These are phyloP conservation scores for Yamadazyma scolyti DNA, from an alignment of 805 yeast species.

Conservation along the genomic window DNA sequence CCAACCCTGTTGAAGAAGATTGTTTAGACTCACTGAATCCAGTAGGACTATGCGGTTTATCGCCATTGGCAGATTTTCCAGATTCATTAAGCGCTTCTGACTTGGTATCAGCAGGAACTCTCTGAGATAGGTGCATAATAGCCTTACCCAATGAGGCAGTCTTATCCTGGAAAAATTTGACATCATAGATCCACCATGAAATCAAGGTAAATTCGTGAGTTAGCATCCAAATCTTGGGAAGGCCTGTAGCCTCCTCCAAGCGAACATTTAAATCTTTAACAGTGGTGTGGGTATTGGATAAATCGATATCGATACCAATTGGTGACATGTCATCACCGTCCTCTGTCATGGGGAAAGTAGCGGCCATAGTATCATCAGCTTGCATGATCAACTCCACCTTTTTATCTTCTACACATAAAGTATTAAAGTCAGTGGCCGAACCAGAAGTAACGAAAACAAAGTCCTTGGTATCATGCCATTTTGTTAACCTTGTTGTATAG, in stretches of 20 bases:
- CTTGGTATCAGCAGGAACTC: no score
- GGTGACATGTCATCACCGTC: slow-evolving; percentile 68
- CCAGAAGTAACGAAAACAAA: slow-evolving; percentile 53
- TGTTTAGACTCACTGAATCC: no score
- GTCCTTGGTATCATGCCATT: slow-evolving; percentile 34
- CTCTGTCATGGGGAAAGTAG: slow-evolving; percentile 68
- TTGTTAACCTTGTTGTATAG: slow-evolving; percentile 37
- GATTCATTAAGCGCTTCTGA: no score
- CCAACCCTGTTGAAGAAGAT: no score
- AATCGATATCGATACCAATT: slow-evolving; percentile 65
- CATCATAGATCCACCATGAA: slow-evolving; percentile 63
- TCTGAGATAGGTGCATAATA: no score
- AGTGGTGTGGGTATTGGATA: slow-evolving; percentile 34
- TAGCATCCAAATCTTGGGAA: slow-evolving; percentile 64
- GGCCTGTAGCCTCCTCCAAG: slow-evolving; percentile 53
- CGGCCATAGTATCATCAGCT: slow-evolving; percentile 66
- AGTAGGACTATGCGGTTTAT: no score
- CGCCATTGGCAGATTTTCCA: no score
- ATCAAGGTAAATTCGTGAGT: slow-evolving; percentile 61
- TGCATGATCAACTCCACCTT: slow-evolving; percentile 33
- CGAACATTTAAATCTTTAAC: slow-evolving; percentile 55
- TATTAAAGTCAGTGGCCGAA: slow-evolving; percentile 53
- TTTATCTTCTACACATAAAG: slow-evolving; percentile 1
- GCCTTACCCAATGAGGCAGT: slow-evolving; percentile 6
- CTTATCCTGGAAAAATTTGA: no score